Percentiles rank a stretch among this genome's conserved stretches.
Conservation (phyloP, 441 rosid species). For the Mallotus japonicus region DNA sequence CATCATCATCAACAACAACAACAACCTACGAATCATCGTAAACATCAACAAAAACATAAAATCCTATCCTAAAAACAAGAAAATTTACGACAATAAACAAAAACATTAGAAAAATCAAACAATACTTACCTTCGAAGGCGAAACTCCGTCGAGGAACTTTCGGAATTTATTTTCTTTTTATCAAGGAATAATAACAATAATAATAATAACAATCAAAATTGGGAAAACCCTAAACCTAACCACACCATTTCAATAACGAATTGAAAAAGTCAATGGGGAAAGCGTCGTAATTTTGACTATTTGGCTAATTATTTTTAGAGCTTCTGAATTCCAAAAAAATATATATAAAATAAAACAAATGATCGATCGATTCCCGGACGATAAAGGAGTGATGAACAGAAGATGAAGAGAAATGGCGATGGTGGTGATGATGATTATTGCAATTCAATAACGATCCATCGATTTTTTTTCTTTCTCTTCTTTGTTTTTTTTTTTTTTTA, state of each 20-base stretch:
- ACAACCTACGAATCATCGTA: background rate
- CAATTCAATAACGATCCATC: no score
- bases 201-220: background rate
- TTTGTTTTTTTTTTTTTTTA: no score
- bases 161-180: no score
- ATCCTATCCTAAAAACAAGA: conserved; percentile 2
- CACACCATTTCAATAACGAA: background rate
- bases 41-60: background rate
- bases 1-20: conserved; percentile 15
- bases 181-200: no score
- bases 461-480: no score
- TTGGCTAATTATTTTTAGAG: background rate
- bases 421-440: no score
- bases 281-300: background rate
- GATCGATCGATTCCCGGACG: no score
- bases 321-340: background rate
- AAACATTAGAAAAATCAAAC: background rate
- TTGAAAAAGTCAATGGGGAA: conserved; percentile 17
- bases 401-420: no score
- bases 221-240: conserved; percentile 25
- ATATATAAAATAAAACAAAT: no score
- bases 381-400: no score
- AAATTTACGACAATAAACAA: background rate
- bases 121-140: conserved; percentile 59
- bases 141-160: conserved; percentile 45